A percentile compares a stretch with the other conserved stretches of the same genome.
phyloP scores from a whole-genome alignment of 2,329 filamentous ascomycete species.

The Aspergillus puulaauensis region DNA sequence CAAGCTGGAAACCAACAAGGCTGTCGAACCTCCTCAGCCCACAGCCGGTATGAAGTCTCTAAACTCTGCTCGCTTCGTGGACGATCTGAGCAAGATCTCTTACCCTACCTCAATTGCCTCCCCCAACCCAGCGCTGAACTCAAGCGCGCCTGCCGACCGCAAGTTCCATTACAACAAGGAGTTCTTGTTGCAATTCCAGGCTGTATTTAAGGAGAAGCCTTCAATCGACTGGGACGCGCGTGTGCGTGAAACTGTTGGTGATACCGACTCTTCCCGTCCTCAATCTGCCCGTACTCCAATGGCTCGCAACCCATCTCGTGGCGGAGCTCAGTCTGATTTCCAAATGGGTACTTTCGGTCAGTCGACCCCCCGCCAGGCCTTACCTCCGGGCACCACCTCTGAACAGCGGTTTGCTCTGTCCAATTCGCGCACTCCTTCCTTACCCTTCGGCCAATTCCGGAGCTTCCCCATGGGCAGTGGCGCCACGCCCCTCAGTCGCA shows the following conservation, averaged over 20 bases:
- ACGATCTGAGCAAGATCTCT: slow-evolving; percentile 71
- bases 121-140: slow-evolving; percentile 88
- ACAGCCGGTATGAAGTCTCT: slow-evolving; percentile 91
- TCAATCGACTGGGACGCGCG: slow-evolving; percentile 90
- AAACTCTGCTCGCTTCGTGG: slow-evolving; percentile 85
- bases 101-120: slow-evolving; percentile 85
- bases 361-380: slow-evolving; percentile 51
- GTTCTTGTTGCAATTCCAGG: slow-evolving; percentile 95
- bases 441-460: slow-evolving; percentile 60
- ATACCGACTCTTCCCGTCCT: slow-evolving; percentile 65
- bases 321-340: slow-evolving; percentile 51
- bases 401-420: slow-evolving; percentile 71
- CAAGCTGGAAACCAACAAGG: slow-evolving; percentile 83
- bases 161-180: slow-evolving; percentile 96
- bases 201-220: slow-evolving; percentile 94
- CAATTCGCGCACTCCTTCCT: slow-evolving; percentile 47
- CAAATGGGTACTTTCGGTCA: slow-evolving; percentile 70
- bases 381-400: slow-evolving; percentile 76
- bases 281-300: slow-evolving; percentile 53
- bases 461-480: slow-evolving; percentile 65
- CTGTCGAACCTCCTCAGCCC: slow-evolving; percentile 86
- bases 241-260: slow-evolving; percentile 80
- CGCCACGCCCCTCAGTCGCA: slow-evolving; percentile 64
- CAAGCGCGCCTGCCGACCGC: slow-evolving; percentile 65
- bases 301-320: slow-evolving; percentile 54